These are phyloP conservation scores for Scutellaria baicalensis DNA, from an alignment of 257 asterid genomes.

Conservation along the genomic window DNA sequence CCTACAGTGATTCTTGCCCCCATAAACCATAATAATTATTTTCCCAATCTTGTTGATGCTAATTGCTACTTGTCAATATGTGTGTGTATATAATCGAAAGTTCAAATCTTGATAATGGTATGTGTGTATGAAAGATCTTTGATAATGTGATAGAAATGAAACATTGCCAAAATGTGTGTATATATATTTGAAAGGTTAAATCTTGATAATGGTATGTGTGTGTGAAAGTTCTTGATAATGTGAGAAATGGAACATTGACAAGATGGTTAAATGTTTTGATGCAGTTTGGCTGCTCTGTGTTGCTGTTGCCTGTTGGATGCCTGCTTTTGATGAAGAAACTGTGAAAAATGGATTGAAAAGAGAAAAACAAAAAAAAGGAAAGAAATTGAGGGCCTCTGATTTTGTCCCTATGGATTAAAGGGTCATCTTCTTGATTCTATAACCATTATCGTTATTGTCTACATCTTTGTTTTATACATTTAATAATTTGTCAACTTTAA, in stretches of 20 bases:
- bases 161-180: neutral
- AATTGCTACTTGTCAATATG: too few species aligned
- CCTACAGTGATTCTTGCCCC: too few species aligned
- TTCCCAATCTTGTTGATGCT: too few species aligned
- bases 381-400: constrained; percentile 2
- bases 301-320: constrained; percentile 68
- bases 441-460: constrained; percentile 1
- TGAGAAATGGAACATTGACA: neutral
- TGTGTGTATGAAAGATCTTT: too few species aligned
- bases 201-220: too few species aligned
- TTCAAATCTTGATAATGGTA: too few species aligned
- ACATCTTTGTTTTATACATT: neutral
- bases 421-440: neutral
- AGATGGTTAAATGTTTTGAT: neutral
- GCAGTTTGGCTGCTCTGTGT: constrained; percentile 69
- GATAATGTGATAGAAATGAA: too few species aligned
- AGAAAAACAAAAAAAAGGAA: neutral
- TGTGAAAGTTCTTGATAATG: too few species aligned
- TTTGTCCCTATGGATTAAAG: constrained; percentile 7
- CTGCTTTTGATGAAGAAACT: constrained; percentile 35
- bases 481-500: constrained; percentile 12
- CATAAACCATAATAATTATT: too few species aligned
- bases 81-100: too few species aligned
- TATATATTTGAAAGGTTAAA: too few species aligned
- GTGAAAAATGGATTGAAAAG: neutral